A percentile compares a stretch with the other conserved stretches of the same genome.
phyloP scores from a whole-genome alignment of 2,329 filamentous ascomycete genomes.

The Penicillium fuscoglaucum region DNA sequence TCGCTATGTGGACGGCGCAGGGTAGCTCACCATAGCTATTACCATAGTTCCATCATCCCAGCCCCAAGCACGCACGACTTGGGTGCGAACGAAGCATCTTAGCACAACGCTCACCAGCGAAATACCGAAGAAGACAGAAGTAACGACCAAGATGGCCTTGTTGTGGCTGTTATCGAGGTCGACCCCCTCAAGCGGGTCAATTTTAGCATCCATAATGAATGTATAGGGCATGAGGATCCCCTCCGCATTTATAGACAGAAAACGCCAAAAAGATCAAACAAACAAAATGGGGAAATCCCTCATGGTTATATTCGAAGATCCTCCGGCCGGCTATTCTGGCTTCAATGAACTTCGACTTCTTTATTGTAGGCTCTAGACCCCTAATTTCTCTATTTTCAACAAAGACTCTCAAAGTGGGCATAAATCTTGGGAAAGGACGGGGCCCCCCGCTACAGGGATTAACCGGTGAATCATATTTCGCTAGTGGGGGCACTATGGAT shows the following conservation, averaged over 20 bases:
- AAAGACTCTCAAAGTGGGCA: background rate
- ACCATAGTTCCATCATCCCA: constrained; percentile 40
- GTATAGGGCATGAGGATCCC: constrained; percentile 5
- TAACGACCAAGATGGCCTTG: constrained; percentile 27
- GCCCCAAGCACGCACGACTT: constrained; percentile 41
- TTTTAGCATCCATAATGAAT: constrained; percentile 13
- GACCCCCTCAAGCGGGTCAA: background rate
- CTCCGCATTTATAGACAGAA: constrained; percentile 5
- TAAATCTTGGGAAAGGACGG: constrained; percentile 1
- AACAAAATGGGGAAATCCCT: constrained; percentile 1
- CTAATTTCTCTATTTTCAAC: background rate
- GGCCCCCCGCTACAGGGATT: constrained; percentile 2
- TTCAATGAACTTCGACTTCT: background rate
- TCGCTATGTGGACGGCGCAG: too few relatives aligned
- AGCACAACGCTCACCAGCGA: constrained; percentile 41
- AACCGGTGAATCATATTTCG: constrained; percentile 2
- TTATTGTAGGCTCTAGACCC: background rate
- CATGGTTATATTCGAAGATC: constrained; percentile 20
- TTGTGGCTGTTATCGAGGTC: constrained; percentile 18
- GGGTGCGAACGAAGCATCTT: constrained; percentile 44
- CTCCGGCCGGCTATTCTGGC: constrained; percentile 5
- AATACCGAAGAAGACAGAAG: constrained; percentile 42
- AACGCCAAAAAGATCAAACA: background rate
- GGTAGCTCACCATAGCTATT: constrained; percentile 29
- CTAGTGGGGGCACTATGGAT: constrained; percentile 10